phyloP scores from a whole-genome alignment of 352 stramenopile genomes.

The Globisporangium echinulatum region DNA sequence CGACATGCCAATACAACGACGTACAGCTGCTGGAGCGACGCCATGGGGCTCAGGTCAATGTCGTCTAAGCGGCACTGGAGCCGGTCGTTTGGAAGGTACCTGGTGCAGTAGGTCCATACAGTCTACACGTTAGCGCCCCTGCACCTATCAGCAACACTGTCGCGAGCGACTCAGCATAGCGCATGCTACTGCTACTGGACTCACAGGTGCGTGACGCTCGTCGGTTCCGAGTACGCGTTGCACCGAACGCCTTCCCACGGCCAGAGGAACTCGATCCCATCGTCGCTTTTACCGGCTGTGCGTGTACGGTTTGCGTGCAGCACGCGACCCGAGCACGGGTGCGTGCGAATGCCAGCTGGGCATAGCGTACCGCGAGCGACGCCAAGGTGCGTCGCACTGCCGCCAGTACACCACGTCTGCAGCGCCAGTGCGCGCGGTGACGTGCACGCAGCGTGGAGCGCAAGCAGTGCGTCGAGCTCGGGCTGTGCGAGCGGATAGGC shows the following conservation, averaged over 20 bases:
- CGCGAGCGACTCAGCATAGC: no score
- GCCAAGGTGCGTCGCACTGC: constrained; percentile 15
- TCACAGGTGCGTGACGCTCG: constrained; percentile 69
- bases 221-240: constrained; percentile 56
- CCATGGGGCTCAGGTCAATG: constrained; percentile 57
- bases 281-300: neutral
- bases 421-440: constrained; percentile 38
- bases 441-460: constrained; percentile 40
- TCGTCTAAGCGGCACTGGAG: constrained; percentile 45
- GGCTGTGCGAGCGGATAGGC: constrained; percentile 38
- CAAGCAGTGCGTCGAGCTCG: constrained; percentile 36
- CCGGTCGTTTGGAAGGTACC: constrained; percentile 41
- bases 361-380: constrained; percentile 19
- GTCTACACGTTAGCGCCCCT: no score
- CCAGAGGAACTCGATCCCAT: constrained; percentile 39
- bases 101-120: constrained; percentile 7
- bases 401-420: constrained; percentile 59
- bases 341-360: constrained; percentile 38
- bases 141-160: no score
- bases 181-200: neutral
- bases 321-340: constrained; percentile 59
- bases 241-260: constrained; percentile 69
- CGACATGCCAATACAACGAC: constrained; percentile 6
- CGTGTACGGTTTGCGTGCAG: constrained; percentile 22
- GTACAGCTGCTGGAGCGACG: constrained; percentile 67